These are phyloP conservation scores for Colletotrichum truncatum DNA, from an alignment of 2,329 filamentous ascomycete species.

Conservation along the genomic window DNA sequence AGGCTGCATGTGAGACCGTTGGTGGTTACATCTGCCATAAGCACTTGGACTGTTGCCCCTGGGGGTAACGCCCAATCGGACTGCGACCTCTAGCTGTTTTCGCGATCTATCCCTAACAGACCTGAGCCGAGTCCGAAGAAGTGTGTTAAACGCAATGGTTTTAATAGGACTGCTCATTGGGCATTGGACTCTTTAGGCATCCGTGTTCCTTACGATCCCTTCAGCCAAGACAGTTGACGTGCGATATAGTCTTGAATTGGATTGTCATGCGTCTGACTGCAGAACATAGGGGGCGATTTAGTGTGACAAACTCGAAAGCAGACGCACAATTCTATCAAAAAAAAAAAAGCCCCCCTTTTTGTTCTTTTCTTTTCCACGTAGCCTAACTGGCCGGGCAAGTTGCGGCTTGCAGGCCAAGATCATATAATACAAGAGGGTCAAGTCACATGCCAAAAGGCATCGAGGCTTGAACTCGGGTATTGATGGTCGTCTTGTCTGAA, in stretches of 20 bases:
- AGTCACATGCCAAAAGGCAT: no score
- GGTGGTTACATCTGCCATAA: conserved; percentile 28
- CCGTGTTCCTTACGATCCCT: not conserved
- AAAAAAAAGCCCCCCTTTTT: no score
- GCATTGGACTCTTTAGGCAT: not conserved
- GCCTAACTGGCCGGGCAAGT: not conserved
- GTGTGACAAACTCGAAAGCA: not conserved
- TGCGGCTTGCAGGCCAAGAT: not conserved
- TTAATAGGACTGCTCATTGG: not conserved
- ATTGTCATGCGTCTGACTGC: not conserved
- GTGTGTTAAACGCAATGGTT: not conserved
- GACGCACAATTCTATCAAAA: no score
- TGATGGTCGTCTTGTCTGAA: no score
- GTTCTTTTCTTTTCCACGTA: no score
- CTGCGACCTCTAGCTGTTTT: not conserved
- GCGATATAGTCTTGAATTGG: not conserved
- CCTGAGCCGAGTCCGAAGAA: not conserved
- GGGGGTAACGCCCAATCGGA: conserved; percentile 2
- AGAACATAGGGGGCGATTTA: not conserved
- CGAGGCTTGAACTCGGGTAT: no score
- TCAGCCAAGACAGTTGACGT: not conserved
- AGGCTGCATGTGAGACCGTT: conserved; percentile 20
- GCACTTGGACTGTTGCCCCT: conserved; percentile 14
- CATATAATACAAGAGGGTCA: not conserved
- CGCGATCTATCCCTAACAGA: not conserved